These are phyloP conservation scores for Xylaria bambusicola DNA, from an alignment of 495 filamentous ascomycete species.

Conservation along the genomic window DNA sequence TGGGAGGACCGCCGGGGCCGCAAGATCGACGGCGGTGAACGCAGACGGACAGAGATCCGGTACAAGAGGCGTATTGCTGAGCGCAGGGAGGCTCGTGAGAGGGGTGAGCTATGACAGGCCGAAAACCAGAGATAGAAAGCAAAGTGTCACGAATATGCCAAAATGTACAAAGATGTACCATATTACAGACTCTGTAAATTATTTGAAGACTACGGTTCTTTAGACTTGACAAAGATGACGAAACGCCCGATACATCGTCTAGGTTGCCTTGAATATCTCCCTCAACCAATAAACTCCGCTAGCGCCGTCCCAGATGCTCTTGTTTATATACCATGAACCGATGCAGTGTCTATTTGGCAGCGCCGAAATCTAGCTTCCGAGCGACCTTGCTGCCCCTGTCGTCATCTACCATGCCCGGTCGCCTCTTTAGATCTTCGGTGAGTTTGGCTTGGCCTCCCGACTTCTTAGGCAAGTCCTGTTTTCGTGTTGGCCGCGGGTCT, in stretches of 20 bases:
- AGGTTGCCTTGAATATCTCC: background rate
- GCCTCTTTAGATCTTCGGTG: constrained; percentile 79
- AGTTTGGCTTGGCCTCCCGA: constrained; percentile 70
- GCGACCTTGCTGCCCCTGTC: constrained; percentile 71
- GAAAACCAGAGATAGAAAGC: background rate
- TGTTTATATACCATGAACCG: background rate
- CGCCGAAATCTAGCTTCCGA: constrained; percentile 82
- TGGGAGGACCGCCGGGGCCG: constrained; percentile 82
- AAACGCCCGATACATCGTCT: background rate
- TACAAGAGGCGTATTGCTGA: constrained; percentile 54
- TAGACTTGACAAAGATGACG: background rate
- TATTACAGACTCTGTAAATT: constrained; percentile 18
- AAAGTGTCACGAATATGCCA: background rate
- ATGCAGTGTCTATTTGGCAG: constrained; percentile 46
- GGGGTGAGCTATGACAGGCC: constrained; percentile 22
- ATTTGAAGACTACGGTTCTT: too few species aligned
- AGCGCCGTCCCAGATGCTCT: constrained; percentile 19
- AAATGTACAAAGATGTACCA: constrained; percentile 30
- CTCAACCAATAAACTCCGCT: constrained; percentile 7
- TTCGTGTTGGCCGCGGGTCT: constrained; percentile 80
- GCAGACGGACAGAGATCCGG: constrained; percentile 79
- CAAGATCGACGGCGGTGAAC: constrained; percentile 96
- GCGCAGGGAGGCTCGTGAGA: constrained; percentile 47
- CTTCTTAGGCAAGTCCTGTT: constrained; percentile 74
- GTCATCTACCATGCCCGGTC: constrained; percentile 72